A percentile compares a stretch with the other conserved stretches of the same genome.
Evolutionary conservation across 2,329 filamentous ascomycete species (phyloP).

Genomic region (Rhynchosporium graminicola): DNA sequence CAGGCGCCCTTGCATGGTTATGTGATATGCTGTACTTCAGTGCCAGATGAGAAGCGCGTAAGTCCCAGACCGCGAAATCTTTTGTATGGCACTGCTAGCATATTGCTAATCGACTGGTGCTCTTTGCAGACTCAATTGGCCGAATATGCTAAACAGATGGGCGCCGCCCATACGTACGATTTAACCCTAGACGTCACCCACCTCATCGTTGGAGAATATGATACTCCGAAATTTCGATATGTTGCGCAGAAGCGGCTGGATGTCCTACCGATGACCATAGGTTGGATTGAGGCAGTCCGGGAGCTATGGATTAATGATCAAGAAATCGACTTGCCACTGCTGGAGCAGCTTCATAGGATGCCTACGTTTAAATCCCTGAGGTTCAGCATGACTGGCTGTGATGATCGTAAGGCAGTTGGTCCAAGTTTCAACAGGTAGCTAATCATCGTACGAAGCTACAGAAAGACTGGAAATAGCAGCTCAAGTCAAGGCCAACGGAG

Average conservation of each 20-base stretch:
- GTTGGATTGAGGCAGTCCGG: conserved; percentile 81
- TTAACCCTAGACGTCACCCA: conserved; percentile 96
- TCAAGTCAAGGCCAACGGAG: conserved; percentile 67
- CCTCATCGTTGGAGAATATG: conserved; percentile 83
- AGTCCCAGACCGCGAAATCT: conserved; percentile 36
- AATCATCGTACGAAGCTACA: conserved; percentile 47
- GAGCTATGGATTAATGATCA: conserved; percentile 78
- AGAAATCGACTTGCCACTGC: conserved; percentile 67
- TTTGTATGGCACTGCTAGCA: not conserved
- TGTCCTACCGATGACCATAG: conserved; percentile 77
- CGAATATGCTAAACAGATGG: conserved; percentile 73
- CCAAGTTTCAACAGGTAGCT: conserved; percentile 32
- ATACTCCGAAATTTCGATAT: conserved; percentile 93
- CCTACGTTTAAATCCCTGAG: conserved; percentile 63
- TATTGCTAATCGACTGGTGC: conserved; percentile 11
- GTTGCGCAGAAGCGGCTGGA: conserved; percentile 88
- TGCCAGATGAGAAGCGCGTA: conserved; percentile 77
- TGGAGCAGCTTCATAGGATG: conserved; percentile 68
- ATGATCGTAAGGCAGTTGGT: conserved; percentile 57
- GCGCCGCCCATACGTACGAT: conserved; percentile 84
- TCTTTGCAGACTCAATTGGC: conserved; percentile 54
- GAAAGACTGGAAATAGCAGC: conserved; percentile 72
- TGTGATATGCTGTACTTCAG: conserved; percentile 85
- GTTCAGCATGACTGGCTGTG: conserved; percentile 71
- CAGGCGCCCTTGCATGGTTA: conserved; percentile 61